Evolutionary conservation across 2,329 filamentous ascomycete genomes (phyloP).

Genomic region (Cladosporium velox): DNA sequence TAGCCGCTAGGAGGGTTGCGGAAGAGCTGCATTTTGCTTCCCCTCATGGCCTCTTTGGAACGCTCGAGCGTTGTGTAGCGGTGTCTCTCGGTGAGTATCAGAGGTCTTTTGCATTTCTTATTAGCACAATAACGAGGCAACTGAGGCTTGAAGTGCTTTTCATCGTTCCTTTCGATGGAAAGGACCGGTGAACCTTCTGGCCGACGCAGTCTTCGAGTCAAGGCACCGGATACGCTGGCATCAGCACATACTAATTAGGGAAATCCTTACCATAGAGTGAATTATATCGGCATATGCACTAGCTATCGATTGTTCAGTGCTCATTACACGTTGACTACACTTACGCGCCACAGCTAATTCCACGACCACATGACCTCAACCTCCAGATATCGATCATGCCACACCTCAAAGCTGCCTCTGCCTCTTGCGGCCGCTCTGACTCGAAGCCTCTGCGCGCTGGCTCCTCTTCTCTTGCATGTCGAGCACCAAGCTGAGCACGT

Average conservation of each 20-base stretch:
- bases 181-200: no score
- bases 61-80: not conserved
- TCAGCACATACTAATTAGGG: not conserved
- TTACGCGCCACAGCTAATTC: not conserved
- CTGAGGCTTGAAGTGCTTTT: no score
- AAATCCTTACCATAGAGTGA: not conserved
- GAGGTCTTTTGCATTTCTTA: no score
- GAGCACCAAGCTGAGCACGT: constrained; percentile 72
- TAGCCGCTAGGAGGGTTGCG: not conserved
- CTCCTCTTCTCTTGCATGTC: constrained; percentile 52
- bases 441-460: constrained; percentile 39
- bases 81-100: no score
- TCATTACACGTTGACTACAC: not conserved
- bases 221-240: not conserved
- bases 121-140: no score
- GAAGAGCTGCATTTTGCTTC: not conserved
- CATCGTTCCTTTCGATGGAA: not conserved
- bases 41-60: not conserved
- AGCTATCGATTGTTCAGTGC: not conserved
- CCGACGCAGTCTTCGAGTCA: no score
- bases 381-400: not conserved
- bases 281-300: not conserved
- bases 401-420: constrained; percentile 32
- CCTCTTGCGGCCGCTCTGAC: constrained; percentile 42
- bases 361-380: not conserved